Base-by-base conservation (phyloP, 768 basidiomycete species). In the Serpula lacrymans region DNA sequence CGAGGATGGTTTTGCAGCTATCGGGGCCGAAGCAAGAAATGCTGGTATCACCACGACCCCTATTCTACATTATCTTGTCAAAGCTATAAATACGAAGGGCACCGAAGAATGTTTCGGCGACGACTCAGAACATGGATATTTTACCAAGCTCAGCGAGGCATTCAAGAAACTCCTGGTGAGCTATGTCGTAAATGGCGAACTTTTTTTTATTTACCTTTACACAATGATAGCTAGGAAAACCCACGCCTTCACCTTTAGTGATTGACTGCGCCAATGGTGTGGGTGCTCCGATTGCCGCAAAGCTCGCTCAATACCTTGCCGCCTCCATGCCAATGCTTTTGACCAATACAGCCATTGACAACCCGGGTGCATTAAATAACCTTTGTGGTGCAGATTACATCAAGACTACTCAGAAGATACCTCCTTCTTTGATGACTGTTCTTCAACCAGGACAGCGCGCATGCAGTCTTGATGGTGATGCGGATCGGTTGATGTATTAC, bases 191-290 rank as follows among this genome's bases (percentile, higher is more conserved):
- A 3, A 47, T 18, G 42, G 13, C 29, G 32, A 34, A 12, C 22
- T 37, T 34, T 41, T 20, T 40, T 4, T 30, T 11, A 31, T 24
- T 34, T 37, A 13, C 37, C 21, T 39, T 30, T 33, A 27, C 30
- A 20, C 24, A 44, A 90, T 84, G 67, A 74, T n/a, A n/a, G n/a
- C n/a, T n/a, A 18, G 80, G 80, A 43, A 82, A 82, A 60, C 63
- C 68, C 29, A 64, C 69, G 38, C 63, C 74, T 9, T 61, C 74
- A 12, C 77, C 82, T 26, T 56, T 99, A 34, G 60, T 87, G n/a
- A 72, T 99, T 29, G 96, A 99, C 62, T 98, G 96, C 59, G 96
- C 96, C n/a, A 98, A 99, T 59, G 96, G 96, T 20, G 96, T 99
- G 17, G 96, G 96, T 34, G 80, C 87, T 12, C 67, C 72, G 6